These are phyloP conservation scores for Vararia minispora DNA, from an alignment of 768 basidiomycete genomes.

Conservation along the genomic window DNA sequence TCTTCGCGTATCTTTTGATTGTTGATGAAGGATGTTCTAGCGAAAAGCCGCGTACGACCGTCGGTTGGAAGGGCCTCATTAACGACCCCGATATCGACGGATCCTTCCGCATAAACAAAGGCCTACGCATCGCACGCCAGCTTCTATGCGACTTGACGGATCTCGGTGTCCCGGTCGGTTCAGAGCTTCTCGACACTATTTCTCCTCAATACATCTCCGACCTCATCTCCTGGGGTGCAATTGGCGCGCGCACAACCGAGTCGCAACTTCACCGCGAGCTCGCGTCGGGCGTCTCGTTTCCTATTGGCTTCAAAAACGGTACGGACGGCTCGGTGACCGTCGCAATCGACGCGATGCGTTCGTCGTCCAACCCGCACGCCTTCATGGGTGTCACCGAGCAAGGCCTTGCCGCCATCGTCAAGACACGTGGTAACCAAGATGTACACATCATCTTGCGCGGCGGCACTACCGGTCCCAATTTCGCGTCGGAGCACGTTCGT, in stretches of 20 bases:
- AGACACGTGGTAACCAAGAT: slow-evolving; percentile 53
- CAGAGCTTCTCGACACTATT: slow-evolving; percentile 82
- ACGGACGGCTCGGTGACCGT: slow-evolving; percentile 87
- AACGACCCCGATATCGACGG: slow-evolving; percentile 95
- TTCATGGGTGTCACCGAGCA: slow-evolving; percentile 92
- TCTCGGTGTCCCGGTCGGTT: slow-evolving; percentile 86
- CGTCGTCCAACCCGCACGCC: slow-evolving; percentile 83
- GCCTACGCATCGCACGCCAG: slow-evolving; percentile 77
- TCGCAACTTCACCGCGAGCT: slow-evolving; percentile 96
- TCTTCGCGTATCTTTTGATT: slow-evolving; percentile 5
- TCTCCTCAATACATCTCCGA: slow-evolving; percentile 80
- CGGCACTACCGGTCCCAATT: slow-evolving; percentile 88
- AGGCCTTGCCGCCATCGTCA: slow-evolving; percentile 90
- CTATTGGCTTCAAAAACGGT: slow-evolving; percentile 98
- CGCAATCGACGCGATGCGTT: slow-evolving; percentile 94
- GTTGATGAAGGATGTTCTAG: not conserved
- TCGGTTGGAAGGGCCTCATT: slow-evolving; percentile 94
- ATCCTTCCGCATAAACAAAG: slow-evolving; percentile 95
- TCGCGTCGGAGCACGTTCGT: slow-evolving; percentile 56
- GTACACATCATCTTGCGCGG: slow-evolving; percentile 96
- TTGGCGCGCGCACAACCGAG: slow-evolving; percentile 96
- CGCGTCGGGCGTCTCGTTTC: slow-evolving; percentile 93
- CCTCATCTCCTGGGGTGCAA: slow-evolving; percentile 87
- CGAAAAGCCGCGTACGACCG: slow-evolving; percentile 93
- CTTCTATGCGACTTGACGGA: slow-evolving; percentile 87